Conservation (phyloP, 176 grass and related monocot genomes). For the Dendrocalamus sinicus region DNA sequence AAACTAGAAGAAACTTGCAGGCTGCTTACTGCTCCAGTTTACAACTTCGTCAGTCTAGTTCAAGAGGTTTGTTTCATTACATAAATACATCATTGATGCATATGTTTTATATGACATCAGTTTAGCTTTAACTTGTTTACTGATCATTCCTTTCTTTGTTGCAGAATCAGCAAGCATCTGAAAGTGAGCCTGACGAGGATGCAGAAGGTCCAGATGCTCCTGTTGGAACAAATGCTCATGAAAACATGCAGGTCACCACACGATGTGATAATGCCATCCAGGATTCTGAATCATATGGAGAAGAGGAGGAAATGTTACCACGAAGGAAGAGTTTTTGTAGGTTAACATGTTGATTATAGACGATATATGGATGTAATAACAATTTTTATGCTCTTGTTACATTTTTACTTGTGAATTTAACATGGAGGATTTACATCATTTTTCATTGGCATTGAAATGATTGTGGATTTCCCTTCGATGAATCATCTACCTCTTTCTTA, state of each 20-base stretch:
- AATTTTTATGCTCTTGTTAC: neutral
- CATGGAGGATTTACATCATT: no score
- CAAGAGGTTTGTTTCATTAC: slow-evolving; percentile 54
- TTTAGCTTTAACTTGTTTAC: slow-evolving; percentile 28
- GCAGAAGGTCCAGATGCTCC: slow-evolving; percentile 47
- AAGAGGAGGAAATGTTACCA: slow-evolving; percentile 58
- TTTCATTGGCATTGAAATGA: no score
- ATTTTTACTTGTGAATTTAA: no score
- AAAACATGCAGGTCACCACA: slow-evolving; percentile 35
- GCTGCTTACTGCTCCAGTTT: slow-evolving; percentile 72
- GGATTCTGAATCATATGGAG: slow-evolving; percentile 52
- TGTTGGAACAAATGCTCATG: slow-evolving; percentile 47
- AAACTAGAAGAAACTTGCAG: slow-evolving; percentile 88
- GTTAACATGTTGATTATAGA: neutral
- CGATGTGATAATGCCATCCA: slow-evolving; percentile 38
- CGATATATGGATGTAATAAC: neutral
- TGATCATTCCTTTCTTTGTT: slow-evolving; percentile 30
- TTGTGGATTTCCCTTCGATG: no score
- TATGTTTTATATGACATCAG: neutral
- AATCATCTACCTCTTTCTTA: no score
- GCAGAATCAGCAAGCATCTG: slow-evolving; percentile 57
- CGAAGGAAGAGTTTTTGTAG: slow-evolving; percentile 54
- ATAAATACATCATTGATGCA: slow-evolving; percentile 4
- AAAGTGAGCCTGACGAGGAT: no score
- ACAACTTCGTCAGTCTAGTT: slow-evolving; percentile 58